phyloP scores from a whole-genome alignment of 2,329 filamentous ascomycete genomes.

The Calonectria leucothoes region DNA sequence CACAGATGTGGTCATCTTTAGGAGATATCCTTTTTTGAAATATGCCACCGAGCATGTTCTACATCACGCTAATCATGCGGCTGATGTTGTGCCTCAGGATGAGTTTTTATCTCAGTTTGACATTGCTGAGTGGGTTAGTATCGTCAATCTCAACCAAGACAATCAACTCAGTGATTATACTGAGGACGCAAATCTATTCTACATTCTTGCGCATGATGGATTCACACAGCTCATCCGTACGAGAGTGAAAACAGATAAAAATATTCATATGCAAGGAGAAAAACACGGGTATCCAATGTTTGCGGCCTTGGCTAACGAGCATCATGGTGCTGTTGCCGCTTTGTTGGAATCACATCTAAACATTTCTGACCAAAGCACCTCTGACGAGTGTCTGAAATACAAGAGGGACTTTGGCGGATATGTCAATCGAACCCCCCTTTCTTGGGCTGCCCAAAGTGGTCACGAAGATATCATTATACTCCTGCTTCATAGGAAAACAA shows the following conservation, averaged over 20 bases:
- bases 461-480: background rate
- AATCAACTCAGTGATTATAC: slow-evolving; percentile 40
- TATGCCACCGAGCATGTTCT: slow-evolving; percentile 56
- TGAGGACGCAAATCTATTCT: slow-evolving; percentile 41
- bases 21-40: slow-evolving; percentile 56
- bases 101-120: slow-evolving; percentile 47
- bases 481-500: background rate
- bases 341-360: slow-evolving; percentile 32
- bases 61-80: slow-evolving; percentile 53
- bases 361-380: slow-evolving; percentile 7
- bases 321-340: slow-evolving; percentile 39
- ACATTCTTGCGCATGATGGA: slow-evolving; percentile 49
- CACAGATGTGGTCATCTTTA: background rate
- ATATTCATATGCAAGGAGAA: slow-evolving; percentile 30
- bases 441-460: slow-evolving; percentile 36
- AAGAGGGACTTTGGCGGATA: background rate
- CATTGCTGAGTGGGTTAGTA: slow-evolving; percentile 42
- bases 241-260: slow-evolving; percentile 26
- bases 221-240: slow-evolving; percentile 44
- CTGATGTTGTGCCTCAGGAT: slow-evolving; percentile 39
- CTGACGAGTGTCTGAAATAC: background rate
- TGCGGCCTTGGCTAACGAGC: slow-evolving; percentile 47
- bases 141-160: slow-evolving; percentile 48
- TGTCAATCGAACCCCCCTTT: slow-evolving; percentile 27
- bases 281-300: slow-evolving; percentile 49